A percentile compares a stretch with the other conserved stretches of the same genome.
Conservation (phyloP, 2,329 filamentous ascomycete species). For the Trichoderma afroharzianum region DNA sequence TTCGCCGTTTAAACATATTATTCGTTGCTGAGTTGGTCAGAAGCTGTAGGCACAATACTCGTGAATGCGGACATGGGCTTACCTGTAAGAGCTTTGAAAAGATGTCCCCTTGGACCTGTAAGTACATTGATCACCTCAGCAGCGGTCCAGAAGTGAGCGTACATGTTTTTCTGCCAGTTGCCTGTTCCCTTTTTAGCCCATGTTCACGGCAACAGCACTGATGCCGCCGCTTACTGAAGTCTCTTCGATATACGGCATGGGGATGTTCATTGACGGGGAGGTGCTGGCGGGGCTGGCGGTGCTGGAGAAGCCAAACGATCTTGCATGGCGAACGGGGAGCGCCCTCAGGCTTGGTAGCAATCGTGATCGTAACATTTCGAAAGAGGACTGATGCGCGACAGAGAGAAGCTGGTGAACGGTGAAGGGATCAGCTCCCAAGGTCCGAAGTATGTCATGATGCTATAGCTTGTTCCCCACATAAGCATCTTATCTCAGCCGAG, state of each 20-base stretch:
- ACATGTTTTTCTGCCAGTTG: conserved; percentile 76
- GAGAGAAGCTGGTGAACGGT: conserved; percentile 1
- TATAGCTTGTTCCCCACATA: background rate
- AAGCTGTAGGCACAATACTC: background rate
- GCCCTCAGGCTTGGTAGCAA: conserved; percentile 32
- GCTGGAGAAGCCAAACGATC: conserved; percentile 43
- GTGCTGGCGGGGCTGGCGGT: conserved; percentile 28
- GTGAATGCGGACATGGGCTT: conserved; percentile 21
- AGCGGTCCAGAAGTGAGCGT: conserved; percentile 28
- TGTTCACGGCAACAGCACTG: background rate
- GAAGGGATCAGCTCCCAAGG: background rate
- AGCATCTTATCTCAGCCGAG: background rate
- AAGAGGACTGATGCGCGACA: background rate
- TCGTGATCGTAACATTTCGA: conserved; percentile 30
- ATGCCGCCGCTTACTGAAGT: conserved; percentile 34
- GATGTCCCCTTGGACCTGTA: conserved; percentile 62
- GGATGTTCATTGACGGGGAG: conserved; percentile 39
- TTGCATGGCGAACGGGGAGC: conserved; percentile 34
- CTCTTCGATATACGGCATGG: conserved; percentile 56
- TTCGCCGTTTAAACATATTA: conserved; percentile 86
- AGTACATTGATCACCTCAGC: conserved; percentile 13
- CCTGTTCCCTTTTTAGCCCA: conserved; percentile 45
- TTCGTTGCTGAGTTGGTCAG: conserved; percentile 64
- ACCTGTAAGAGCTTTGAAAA: conserved; percentile 78
- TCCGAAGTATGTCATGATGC: conserved; percentile 3